Base-by-base conservation (phyloP, 176 grass and related monocot species). In the Zea mays region DNA sequence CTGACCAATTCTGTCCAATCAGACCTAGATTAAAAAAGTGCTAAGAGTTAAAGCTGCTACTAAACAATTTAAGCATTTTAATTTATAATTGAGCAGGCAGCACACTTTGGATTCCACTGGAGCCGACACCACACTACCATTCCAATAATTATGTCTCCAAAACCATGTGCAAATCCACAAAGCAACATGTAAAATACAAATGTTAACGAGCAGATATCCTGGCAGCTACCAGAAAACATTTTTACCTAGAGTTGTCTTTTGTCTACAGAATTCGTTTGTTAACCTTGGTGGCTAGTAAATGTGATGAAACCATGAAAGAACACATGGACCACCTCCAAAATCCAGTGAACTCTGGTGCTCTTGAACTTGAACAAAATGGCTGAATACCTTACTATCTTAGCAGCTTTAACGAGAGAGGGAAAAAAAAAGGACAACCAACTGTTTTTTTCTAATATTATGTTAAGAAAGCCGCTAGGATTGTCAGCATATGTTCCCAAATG, bases 1-100 rank as follows among this genome's bases (percentile, higher is more conserved):
- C 37, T 49, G 74, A 72, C 62, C 69, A 52, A 37, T 52, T 73
- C 74, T 62, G 63, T 44, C 74, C 45, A 69, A 69, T 11, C 20
- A 62, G 2, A 43, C 10, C 34, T 4, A 52, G 0, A 34, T 71
- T 5, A 63, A 17, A 48, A 33, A 69, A 38, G 42, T 27, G 35
- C 20, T 75, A 51, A 51, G 71, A 46, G 72, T 65, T 45, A 44
- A 69, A 48, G 47, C 62, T 43, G 3, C 46, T 56, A 6, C 5
- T 47, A 79, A 72, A 72, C 10, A 11, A 40, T 56, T 79, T 34
- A 6, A 27, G 27, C 42, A n/a, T 40, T 45, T 74, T 60, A 66
- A 67, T 47, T 44, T 14, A 35, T 66, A 6, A 50, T 49, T 35
- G 10, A 12, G 10, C 21, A 62, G 21, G 59, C 59, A 62, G 4